Conservation (phyloP, 2,329 filamentous ascomycete genomes). For the Paecilomyces formosus region DNA sequence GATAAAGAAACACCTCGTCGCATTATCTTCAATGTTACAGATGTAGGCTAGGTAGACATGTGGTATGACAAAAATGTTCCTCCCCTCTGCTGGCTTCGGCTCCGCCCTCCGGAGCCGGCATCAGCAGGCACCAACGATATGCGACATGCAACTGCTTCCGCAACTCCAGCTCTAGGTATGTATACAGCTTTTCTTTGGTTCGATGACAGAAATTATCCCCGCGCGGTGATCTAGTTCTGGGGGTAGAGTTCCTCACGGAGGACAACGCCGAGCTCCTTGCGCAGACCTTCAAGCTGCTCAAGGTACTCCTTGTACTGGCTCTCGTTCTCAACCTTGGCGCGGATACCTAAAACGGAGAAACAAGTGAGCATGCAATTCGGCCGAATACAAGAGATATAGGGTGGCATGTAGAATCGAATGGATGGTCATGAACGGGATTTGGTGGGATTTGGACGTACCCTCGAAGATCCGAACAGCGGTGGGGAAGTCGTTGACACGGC, state of each 20-base stretch:
- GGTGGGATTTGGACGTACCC: constrained; percentile 52
- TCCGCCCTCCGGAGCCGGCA: background rate
- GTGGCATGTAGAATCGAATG: constrained; percentile 1
- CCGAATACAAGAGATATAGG: constrained; percentile 1
- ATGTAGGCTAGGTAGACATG: background rate
- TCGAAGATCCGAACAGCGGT: constrained; percentile 98
- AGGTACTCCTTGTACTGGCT: constrained; percentile 95
- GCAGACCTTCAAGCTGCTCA: constrained; percentile 81
- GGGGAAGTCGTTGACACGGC: constrained; percentile 96
- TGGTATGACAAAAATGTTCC: background rate
- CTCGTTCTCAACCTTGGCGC: constrained; percentile 99
- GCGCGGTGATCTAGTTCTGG: constrained; percentile 34
- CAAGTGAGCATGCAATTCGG: constrained; percentile 2
- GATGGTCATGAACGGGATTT: background rate
- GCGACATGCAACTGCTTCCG: background rate
- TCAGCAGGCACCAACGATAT: constrained; percentile 12
- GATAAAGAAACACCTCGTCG: background rate
- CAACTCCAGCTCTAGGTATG: constrained; percentile 16
- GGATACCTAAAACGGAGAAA: constrained; percentile 62
- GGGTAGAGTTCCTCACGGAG: constrained; percentile 94
- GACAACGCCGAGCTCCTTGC: constrained; percentile 85
- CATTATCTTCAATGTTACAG: constrained; percentile 3
- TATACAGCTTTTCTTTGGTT: constrained; percentile 31
- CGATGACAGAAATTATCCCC: constrained; percentile 4
- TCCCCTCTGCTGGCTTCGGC: background rate